Conservation (phyloP, 768 basidiomycete species). For the Auricularia auricula-judae region DNA sequence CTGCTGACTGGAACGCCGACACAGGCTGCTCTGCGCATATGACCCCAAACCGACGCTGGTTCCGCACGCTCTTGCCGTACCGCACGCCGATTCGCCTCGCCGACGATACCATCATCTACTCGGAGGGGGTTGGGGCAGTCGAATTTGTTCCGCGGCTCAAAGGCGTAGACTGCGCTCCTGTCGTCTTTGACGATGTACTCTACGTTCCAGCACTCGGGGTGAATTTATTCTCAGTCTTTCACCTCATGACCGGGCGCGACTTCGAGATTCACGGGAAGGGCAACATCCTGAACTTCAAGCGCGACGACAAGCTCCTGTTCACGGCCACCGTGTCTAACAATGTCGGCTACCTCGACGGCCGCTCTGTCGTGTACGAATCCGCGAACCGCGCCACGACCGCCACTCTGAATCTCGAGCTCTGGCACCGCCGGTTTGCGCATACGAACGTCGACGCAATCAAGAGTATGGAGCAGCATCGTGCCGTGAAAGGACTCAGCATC, state of each 20-base stretch:
- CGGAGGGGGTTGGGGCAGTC: constrained; percentile 18
- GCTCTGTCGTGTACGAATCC: not conserved
- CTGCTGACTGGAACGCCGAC: constrained; percentile 19
- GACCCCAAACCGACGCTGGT: constrained; percentile 22
- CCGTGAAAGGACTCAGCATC: constrained; percentile 18
- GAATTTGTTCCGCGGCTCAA: constrained; percentile 12
- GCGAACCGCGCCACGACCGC: not conserved
- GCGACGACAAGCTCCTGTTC: constrained; percentile 6
- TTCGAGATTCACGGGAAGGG: constrained; percentile 6
- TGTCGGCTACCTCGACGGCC: not conserved
- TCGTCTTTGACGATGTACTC: constrained; percentile 4
- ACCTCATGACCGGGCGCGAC: constrained; percentile 8
- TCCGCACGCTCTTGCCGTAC: constrained; percentile 12
- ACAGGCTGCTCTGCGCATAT: constrained; percentile 25
- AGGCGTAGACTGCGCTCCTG: not conserved
- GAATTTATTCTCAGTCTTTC: constrained; percentile 10
- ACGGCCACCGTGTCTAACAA: constrained; percentile 9
- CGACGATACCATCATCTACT: constrained; percentile 14
- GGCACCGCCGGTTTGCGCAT: constrained; percentile 20
- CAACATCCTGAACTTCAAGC: not conserved
- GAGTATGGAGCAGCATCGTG: constrained; percentile 10
- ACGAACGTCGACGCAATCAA: constrained; percentile 11
- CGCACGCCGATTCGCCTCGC: constrained; percentile 16
- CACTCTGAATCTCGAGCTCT: constrained; percentile 8
- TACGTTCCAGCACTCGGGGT: constrained; percentile 12